Conservation (phyloP, 176 grass and related monocot genomes). For the Echinochloa phyllopogon region DNA sequence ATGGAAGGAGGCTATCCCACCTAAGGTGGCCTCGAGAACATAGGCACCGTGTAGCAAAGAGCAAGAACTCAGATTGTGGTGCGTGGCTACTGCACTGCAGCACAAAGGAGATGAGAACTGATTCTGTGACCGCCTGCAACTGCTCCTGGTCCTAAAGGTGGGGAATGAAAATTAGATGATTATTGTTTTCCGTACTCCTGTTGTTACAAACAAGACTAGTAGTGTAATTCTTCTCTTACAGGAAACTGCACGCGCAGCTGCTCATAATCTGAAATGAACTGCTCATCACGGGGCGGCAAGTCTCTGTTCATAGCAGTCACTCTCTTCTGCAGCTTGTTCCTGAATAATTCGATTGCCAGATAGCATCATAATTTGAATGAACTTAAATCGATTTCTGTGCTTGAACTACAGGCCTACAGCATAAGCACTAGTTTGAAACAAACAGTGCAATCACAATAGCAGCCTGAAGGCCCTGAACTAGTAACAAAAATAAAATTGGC, state of each 20-base stretch:
- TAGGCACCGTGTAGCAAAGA: conserved; percentile 86
- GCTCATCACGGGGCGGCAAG: conserved; percentile 77
- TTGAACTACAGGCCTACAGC: neutral
- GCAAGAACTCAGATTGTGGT: conserved; percentile 89
- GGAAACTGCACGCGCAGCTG: conserved; percentile 62
- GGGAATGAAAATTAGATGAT: conserved; percentile 35
- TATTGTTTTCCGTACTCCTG: conserved; percentile 18
- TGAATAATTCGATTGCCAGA: conserved; percentile 46
- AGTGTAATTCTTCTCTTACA: conserved; percentile 54
- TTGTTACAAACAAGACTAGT: conserved; percentile 25
- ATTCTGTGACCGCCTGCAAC: conserved; percentile 82
- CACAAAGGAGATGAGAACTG: conserved; percentile 81
- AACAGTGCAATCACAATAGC: conserved; percentile 9
- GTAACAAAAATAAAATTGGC: neutral
- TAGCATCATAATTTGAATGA: conserved; percentile 30
- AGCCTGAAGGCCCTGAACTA: conserved; percentile 1
- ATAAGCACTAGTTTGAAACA: conserved; percentile 20
- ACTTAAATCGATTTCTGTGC: neutral
- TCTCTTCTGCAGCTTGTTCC: conserved; percentile 97
- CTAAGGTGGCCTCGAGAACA: conserved; percentile 78
- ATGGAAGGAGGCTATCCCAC: conserved; percentile 89
- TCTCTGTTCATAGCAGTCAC: conserved; percentile 73
- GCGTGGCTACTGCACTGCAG: conserved; percentile 84
- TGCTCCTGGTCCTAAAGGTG: conserved; percentile 83
- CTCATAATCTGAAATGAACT: conserved; percentile 94